Conservation (phyloP, 352 stramenopile species). For the Globisporangium carolinianum region DNA sequence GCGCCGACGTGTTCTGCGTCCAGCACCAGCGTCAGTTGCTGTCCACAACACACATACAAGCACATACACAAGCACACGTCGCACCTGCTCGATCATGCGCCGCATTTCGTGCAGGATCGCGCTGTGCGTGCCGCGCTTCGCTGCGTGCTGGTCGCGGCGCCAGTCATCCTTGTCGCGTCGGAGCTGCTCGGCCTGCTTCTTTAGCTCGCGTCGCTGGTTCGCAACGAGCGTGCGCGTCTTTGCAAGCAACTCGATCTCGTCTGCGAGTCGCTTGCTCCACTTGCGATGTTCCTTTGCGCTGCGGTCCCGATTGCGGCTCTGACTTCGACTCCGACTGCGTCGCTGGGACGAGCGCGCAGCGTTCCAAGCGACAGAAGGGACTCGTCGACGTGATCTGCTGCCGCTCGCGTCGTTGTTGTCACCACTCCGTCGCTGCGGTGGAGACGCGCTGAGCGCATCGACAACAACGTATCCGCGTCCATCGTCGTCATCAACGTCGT, state of each 20-base stretch:
- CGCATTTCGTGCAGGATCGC: constrained; percentile 52
- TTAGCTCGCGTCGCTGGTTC: constrained; percentile 42
- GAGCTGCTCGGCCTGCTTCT: constrained; percentile 44
- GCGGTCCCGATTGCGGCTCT: background rate
- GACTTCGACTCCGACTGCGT: no score
- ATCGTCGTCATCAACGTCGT: background rate
- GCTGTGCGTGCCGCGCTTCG: constrained; percentile 10
- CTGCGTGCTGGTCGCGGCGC: constrained; percentile 23
- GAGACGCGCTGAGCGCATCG: background rate
- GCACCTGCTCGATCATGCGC: constrained; percentile 53
- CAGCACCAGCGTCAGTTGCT: background rate
- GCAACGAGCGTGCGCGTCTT: constrained; percentile 35
- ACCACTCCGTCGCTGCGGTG: constrained; percentile 5
- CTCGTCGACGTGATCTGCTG: background rate
- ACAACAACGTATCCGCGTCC: background rate
- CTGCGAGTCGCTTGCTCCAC: constrained; percentile 39
- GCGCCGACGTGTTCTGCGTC: constrained; percentile 28
- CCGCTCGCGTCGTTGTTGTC: constrained; percentile 7
- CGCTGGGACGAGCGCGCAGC: background rate
- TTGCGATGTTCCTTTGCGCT: constrained; percentile 17
- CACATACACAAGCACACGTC: background rate
- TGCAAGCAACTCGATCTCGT: constrained; percentile 36
- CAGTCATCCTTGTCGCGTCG: constrained; percentile 46
- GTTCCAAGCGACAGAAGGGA: background rate
- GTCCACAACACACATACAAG: background rate